These are phyloP conservation scores for Moricandia arvensis DNA, from an alignment of 345 rosid genomes.

Conservation along the genomic window DNA sequence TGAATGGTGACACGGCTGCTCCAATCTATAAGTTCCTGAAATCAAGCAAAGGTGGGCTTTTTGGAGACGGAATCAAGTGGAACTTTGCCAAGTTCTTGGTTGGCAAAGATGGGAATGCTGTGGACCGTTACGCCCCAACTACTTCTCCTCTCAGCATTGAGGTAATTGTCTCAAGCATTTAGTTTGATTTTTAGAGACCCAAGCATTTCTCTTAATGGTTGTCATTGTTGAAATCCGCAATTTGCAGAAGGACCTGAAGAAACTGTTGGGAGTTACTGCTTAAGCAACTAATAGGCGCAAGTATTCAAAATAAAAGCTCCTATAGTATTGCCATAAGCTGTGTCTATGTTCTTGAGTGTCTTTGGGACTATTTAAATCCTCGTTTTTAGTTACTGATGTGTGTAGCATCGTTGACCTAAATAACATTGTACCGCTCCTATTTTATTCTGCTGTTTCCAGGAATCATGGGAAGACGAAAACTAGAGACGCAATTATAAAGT, in stretches of 20 bases:
- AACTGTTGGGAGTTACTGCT: conserved; percentile 49
- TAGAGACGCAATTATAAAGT: not conserved
- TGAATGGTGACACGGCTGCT: conserved; percentile 68
- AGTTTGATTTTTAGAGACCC: not conserved
- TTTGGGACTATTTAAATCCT: not conserved
- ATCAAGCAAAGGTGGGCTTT: conserved; percentile 73
- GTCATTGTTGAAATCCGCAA: not conserved
- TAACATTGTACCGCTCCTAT: not conserved
- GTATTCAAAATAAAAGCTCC: conserved; percentile 24
- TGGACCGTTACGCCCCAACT: conserved; percentile 87
- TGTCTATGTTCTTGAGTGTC: not conserved
- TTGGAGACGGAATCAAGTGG: conserved; percentile 81
- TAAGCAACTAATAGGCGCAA: not conserved
- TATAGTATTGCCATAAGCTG: conserved; percentile 14
- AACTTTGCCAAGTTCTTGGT: conserved; percentile 84
- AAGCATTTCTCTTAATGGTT: not conserved
- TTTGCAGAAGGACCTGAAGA: conserved; percentile 77
- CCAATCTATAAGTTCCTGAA: conserved; percentile 86
- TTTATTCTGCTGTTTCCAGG: not conserved
- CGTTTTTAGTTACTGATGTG: not conserved
- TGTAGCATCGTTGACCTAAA: conserved; percentile 3
- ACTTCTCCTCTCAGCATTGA: conserved; percentile 89
- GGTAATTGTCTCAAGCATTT: conserved; percentile 43
- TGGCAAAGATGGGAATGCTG: conserved; percentile 70
- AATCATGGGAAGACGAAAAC: not conserved